Evolutionary conservation across 371 early-diverging fungal species (phyloP), one percentile per base, ranked within the genome.

Genomic region (Apophysomyces ossiformis): DNA sequence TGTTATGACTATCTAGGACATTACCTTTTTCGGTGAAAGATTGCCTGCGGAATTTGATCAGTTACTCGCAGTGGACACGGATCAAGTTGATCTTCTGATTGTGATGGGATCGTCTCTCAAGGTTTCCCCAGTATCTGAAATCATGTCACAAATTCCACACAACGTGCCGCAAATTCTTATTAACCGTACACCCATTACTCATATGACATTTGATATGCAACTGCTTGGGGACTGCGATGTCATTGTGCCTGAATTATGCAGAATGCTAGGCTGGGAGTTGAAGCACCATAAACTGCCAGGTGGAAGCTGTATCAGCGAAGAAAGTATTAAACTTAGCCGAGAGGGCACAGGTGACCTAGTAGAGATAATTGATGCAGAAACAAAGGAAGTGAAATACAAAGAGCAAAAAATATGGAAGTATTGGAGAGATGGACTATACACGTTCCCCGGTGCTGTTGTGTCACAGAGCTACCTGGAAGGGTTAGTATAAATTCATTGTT

Each of bases 41-140:
- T 81, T 96, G 16, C 93, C 96, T 0, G 80, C 85, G 11, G 87
- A 82, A 58, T 96, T 96, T 65, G 91, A 96, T 65, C 78, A 86
- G 21, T 67, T 73, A 8, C 83, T 96, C 32, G 82, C 84, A 0
- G 68, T 73, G 8, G 98, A 98, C 75, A 81, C 85, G 8, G 83
- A 86, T 18, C 69, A 89, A 35, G 91, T 90, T 15, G 97, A 98
- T 74, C 70, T 98, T 37, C 72, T 98, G 18, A 87, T 98, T 43
- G 98, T 96, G 7, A 97, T 98, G 83, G 98, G 98, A 2, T 93
- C 93, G 37, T 93, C 93, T n/a, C 79, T 98, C n/a, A 95, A 95
- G 69, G 97, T 98, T 1, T 90, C 95, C 0, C 98, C 98, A 5
- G 96, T 98, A 1, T 92, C 94, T 3, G 91, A 92, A 39, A 93